phyloP scores from a whole-genome alignment of 2,329 filamentous ascomycete species.

The Penicillium occitanis region DNA sequence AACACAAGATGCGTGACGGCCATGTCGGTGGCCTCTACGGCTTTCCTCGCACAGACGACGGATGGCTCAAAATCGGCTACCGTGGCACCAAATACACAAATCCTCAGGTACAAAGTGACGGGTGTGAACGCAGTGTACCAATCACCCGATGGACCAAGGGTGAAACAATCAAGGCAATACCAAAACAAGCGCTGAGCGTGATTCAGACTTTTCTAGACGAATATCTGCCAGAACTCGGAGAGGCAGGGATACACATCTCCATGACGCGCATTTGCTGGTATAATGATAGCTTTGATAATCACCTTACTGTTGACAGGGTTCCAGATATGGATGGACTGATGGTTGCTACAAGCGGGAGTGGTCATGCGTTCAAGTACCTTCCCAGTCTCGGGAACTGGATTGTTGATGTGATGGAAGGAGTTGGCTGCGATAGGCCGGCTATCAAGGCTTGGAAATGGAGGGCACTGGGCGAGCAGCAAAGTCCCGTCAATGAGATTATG shows the following conservation, averaged over 20 bases:
- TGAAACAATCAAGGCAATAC: conserved; percentile 26
- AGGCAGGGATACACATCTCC: conserved; percentile 40
- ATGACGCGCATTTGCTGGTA: conserved; percentile 57
- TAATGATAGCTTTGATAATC: conserved; percentile 56
- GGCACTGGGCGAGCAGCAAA: conserved; percentile 18
- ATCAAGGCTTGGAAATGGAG: conserved; percentile 29
- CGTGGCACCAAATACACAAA: conserved; percentile 55
- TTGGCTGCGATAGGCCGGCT: conserved; percentile 29
- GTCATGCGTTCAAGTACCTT: conserved; percentile 62
- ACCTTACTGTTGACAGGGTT: conserved; percentile 56
- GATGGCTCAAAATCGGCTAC: conserved; percentile 53
- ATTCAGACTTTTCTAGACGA: conserved; percentile 39
- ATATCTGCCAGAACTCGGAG: conserved; percentile 47
- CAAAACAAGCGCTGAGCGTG: conserved; percentile 29
- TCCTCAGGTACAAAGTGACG: conserved; percentile 39
- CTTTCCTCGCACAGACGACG: conserved; percentile 47
- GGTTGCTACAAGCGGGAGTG: conserved; percentile 61
- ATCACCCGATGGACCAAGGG: conserved; percentile 38
- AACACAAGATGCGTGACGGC: conserved; percentile 39
- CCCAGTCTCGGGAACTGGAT: conserved; percentile 59
- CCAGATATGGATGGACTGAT: conserved; percentile 54
- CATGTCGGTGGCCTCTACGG: conserved; percentile 50
- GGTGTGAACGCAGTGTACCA: conserved; percentile 42
- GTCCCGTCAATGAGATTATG: conserved; percentile 27
- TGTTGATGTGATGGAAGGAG: conserved; percentile 51